Percentiles rank a stretch among this genome's conserved stretches.
phyloP scores from a whole-genome alignment of 495 filamentous ascomycete species.

The Amniculicola lignicola region DNA sequence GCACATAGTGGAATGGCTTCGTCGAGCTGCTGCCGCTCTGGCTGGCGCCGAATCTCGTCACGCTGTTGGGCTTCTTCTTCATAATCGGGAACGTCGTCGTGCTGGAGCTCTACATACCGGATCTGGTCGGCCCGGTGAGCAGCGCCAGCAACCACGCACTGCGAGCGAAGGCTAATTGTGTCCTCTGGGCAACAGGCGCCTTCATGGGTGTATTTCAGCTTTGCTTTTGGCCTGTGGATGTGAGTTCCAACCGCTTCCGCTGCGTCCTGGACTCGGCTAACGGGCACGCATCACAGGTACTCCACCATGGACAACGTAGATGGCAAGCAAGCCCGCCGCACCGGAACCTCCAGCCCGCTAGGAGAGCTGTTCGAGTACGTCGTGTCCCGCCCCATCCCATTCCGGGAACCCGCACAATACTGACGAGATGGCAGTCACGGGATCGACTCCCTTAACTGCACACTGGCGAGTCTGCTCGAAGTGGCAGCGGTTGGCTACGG shows the following conservation, averaged over 20 bases:
- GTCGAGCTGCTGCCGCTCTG: conserved; percentile 90
- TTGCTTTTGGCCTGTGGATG: conserved; percentile 92
- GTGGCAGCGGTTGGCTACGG: conserved; percentile 90
- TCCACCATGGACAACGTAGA: conserved; percentile 98
- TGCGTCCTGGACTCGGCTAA: background rate
- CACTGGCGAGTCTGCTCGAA: conserved; percentile 81
- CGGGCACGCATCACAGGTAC: conserved; percentile 54
- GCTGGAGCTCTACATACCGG: conserved; percentile 80
- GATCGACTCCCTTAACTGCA: conserved; percentile 96
- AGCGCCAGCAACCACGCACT: background rate
- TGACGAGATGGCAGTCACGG: conserved; percentile 64
- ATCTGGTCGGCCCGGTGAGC: conserved; percentile 84
- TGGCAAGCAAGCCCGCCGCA: conserved; percentile 93
- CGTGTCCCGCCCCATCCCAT: background rate
- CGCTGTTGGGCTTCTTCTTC: conserved; percentile 89
- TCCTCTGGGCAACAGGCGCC: conserved; percentile 58
- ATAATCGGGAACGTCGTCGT: conserved; percentile 82
- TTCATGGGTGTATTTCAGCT: conserved; percentile 90
- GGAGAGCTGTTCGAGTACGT: conserved; percentile 92
- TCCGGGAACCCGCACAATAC: conserved; percentile 30
- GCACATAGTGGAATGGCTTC: conserved; percentile 86
- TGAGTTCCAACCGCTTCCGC: conserved; percentile 40
- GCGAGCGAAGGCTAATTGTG: background rate
- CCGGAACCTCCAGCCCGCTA: conserved; percentile 88
- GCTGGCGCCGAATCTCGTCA: conserved; percentile 97